phyloP scores from a whole-genome alignment of 805 yeast species.

The Clavispora carvajalis region DNA sequence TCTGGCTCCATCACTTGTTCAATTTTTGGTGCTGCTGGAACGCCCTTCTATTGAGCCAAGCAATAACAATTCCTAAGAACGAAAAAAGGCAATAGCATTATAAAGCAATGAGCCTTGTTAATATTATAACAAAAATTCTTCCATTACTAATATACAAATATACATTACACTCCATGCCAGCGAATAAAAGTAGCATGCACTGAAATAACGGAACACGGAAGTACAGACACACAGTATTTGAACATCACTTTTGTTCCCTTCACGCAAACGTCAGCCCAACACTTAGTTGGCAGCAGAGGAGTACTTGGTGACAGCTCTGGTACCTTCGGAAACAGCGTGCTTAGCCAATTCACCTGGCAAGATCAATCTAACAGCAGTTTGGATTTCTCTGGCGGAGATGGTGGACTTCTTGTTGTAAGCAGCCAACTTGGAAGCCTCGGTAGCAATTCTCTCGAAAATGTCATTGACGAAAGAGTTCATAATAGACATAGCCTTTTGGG shows the following conservation, averaged over 20 bases:
- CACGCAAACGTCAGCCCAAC: slow-evolving; percentile 8
- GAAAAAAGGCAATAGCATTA: background rate
- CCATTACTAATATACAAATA: slow-evolving; percentile 21
- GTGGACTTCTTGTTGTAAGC: slow-evolving; percentile 37
- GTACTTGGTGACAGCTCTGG: slow-evolving; percentile 37
- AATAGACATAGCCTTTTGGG: slow-evolving; percentile 36
- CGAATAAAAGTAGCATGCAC: slow-evolving; percentile 13
- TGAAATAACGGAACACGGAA: slow-evolving; percentile 11
- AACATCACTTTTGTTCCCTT: background rate
- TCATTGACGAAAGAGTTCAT: slow-evolving; percentile 36
- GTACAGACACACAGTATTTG: slow-evolving; percentile 15
- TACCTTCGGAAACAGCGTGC: slow-evolving; percentile 38
- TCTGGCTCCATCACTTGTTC: slow-evolving; percentile 74
- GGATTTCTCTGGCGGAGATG: slow-evolving; percentile 36
- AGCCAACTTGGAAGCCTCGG: slow-evolving; percentile 36
- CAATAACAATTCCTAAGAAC: background rate
- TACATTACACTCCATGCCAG: slow-evolving; percentile 16
- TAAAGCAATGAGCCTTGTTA: background rate
- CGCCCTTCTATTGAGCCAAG: background rate
- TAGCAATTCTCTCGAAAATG: slow-evolving; percentile 33
- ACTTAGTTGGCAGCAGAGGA: slow-evolving; percentile 32
- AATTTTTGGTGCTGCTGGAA: slow-evolving; percentile 57
- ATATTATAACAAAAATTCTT: slow-evolving; percentile 5
- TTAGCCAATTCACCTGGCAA: slow-evolving; percentile 37
- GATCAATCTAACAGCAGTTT: slow-evolving; percentile 35